phyloP scores from a whole-genome alignment of 164 flowering plant genomes.

The Vitis riparia region DNA sequence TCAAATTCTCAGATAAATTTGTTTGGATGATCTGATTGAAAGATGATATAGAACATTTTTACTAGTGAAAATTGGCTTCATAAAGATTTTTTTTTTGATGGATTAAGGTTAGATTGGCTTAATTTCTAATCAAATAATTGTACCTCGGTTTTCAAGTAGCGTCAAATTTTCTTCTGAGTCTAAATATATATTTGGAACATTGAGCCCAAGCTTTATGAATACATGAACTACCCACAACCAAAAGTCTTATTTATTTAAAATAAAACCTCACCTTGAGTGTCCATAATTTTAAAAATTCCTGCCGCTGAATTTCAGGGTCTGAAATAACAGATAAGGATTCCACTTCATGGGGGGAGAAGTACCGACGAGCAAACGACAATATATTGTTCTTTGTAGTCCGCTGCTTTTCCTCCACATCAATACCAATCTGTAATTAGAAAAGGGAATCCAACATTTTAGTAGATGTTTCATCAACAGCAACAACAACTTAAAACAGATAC shows the following conservation, averaged over 20 bases:
- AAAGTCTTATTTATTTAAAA: background rate
- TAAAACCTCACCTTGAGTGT: conserved; percentile 63
- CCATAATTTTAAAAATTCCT: conserved; percentile 86
- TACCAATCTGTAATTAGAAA: conserved; percentile 58
- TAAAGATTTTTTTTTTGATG: too few relatives aligned
- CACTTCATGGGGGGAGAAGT: conserved; percentile 65
- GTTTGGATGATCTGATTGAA: too few relatives aligned
- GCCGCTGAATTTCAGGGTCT: conserved; percentile 63
- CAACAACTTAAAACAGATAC: background rate
- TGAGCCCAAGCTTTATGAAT: too few relatives aligned
- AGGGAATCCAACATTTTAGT: background rate
- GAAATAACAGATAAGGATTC: conserved; percentile 48
- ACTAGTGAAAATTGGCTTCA: too few relatives aligned
- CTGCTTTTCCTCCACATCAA: conserved; percentile 91
- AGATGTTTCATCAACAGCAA: background rate
- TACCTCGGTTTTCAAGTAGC: too few relatives aligned
- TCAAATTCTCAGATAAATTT: too few relatives aligned
- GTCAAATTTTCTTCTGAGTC: too few relatives aligned
- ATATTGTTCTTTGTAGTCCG: conserved; percentile 51
- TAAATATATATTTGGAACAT: too few relatives aligned
- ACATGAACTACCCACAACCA: background rate
- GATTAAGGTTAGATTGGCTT: too few relatives aligned
- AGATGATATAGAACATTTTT: too few relatives aligned
- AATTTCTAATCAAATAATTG: too few relatives aligned
- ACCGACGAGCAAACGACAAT: conserved; percentile 75